These are phyloP conservation scores for rapeseed (Brassica napus) DNA, from an alignment of 345 rosid genomes.

Conservation along the genomic window Da-Ae NC_063452.1:48864001-48864500, in stretches of 20 bases:
- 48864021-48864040: conserved; percentile 65
- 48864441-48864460: background rate
- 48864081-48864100: conserved; percentile 91
- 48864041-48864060: conserved; percentile 55
- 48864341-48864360: background rate
- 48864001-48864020: conserved; percentile 71
- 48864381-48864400: conserved; percentile 23
- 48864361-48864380: conserved; percentile 18
- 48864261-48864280: conserved; percentile 17
- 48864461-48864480: background rate
- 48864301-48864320: conserved; percentile 22
- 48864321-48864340: background rate
- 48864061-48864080: conserved; percentile 66
- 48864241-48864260: conserved; percentile 22
- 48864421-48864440: background rate
- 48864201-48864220: conserved; percentile 21
- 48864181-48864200: background rate
- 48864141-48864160: conserved; percentile 71
- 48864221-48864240: conserved; percentile 36
- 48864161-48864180: conserved; percentile 12
- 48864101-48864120: conserved; percentile 71
- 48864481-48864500: background rate
- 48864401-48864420: background rate
- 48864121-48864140: conserved; percentile 80
- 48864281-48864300: conserved; percentile 19